A percentile compares a stretch with the other conserved stretches of the same genome.
phyloP scores from a whole-genome alignment of 2,329 filamentous ascomycete genomes.

The Furcasterigmium sp. region DNA sequence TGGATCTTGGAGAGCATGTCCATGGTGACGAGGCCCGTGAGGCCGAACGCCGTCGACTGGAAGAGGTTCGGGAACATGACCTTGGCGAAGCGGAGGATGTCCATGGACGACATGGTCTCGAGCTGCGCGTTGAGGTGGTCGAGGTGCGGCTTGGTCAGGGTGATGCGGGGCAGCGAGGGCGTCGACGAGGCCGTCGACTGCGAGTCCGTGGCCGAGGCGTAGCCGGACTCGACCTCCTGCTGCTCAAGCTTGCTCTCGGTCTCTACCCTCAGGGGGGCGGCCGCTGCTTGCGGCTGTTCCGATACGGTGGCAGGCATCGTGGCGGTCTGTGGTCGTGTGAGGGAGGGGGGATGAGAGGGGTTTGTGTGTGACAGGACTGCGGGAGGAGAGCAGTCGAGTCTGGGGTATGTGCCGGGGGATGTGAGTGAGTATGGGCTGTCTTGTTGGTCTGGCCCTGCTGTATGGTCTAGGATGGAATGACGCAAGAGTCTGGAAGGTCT shows the following conservation, averaged over 20 bases:
- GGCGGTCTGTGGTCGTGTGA: conserved; percentile 22
- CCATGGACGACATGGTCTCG: conserved; percentile 81
- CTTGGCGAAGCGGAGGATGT: conserved; percentile 89
- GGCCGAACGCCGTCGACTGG: conserved; percentile 78
- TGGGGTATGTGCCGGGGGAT: conserved; percentile 7
- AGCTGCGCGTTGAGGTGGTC: conserved; percentile 88
- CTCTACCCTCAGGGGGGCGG: conserved; percentile 23
- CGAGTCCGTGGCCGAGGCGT: conserved; percentile 49
- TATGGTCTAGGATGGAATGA: conserved; percentile 7
- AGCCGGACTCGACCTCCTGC: conserved; percentile 70
- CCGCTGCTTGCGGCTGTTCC: no score
- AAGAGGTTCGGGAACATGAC: conserved; percentile 85
- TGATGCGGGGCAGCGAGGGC: conserved; percentile 67
- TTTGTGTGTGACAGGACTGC: not conserved
- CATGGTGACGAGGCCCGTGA: conserved; percentile 75
- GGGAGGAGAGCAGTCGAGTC: conserved; percentile 7
- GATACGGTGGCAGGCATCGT: conserved; percentile 27
- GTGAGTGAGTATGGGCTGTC: no score
- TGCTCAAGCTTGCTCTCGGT: conserved; percentile 34
- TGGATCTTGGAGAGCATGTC: conserved; percentile 80
- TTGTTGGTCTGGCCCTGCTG: not conserved
- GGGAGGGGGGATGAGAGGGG: conserved; percentile 14
- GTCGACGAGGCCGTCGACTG: conserved; percentile 48
- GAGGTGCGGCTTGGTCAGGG: conserved; percentile 83
- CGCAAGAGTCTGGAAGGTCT: conserved; percentile 8